These are phyloP conservation scores for Metschnikowia gelsemii DNA, from an alignment of 805 yeast genomes.

Conservation along the genomic window DNA sequence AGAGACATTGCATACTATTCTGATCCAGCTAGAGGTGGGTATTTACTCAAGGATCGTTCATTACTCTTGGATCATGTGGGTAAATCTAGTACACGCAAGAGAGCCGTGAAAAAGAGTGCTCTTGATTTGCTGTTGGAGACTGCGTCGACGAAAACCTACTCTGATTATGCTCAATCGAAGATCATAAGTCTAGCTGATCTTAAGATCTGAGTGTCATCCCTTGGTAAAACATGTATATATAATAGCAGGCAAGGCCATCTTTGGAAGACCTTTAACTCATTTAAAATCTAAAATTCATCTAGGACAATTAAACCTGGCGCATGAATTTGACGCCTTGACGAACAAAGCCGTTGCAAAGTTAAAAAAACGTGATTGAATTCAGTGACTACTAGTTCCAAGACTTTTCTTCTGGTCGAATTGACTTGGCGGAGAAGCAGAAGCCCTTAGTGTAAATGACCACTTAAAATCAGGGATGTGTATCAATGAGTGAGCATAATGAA, in stretches of 20 bases:
- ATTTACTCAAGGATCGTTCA: slow-evolving; percentile 48
- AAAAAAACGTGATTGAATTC: no score
- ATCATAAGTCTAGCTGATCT: slow-evolving; percentile 14
- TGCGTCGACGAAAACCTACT: slow-evolving; percentile 26
- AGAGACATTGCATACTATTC: slow-evolving; percentile 80
- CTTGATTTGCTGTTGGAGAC: slow-evolving; percentile 37
- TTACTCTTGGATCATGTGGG: slow-evolving; percentile 39
- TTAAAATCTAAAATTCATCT: no score
- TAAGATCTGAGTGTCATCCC: slow-evolving; percentile 6
- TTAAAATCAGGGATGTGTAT: no score
- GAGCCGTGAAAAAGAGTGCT: slow-evolving; percentile 31
- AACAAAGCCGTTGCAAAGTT: no score
- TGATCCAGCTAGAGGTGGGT: slow-evolving; percentile 71
- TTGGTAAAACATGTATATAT: slow-evolving; percentile 5
- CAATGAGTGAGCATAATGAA: no score
- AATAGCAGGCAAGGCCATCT: not conserved
- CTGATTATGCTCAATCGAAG: slow-evolving; percentile 16
- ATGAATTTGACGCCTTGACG: no score
- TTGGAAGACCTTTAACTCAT: not conserved
- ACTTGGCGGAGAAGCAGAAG: no score
- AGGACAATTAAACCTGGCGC: no score
- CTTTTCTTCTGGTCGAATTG: no score
- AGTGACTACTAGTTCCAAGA: no score
- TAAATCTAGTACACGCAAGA: slow-evolving; percentile 13
- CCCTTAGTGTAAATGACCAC: no score